Evolutionary conservation across 306 rosid species (phyloP).

Genomic region (Malus orientalis): DNA sequence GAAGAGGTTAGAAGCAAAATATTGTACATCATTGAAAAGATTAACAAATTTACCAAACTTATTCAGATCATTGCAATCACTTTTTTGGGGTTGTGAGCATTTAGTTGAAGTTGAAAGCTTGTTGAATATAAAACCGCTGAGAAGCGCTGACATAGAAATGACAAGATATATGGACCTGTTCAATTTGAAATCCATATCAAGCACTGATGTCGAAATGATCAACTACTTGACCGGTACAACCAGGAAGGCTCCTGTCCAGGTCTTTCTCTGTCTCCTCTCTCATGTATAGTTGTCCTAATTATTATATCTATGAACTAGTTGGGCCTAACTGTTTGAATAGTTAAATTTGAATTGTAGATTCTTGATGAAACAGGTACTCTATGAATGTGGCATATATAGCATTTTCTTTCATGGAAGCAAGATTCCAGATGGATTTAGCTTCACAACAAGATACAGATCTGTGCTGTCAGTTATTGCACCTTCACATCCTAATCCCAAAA

Average conservation of each 20-base stretch:
- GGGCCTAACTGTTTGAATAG: too few species aligned
- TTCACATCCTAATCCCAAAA: neutral
- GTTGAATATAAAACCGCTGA: slow-evolving; percentile 7
- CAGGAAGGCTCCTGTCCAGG: neutral
- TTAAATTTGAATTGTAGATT: neutral
- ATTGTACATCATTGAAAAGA: neutral
- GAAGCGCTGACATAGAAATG: neutral
- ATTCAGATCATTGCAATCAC: neutral
- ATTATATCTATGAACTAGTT: neutral
- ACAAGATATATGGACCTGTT: neutral
- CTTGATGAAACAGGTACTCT: neutral
- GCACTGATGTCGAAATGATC: neutral
- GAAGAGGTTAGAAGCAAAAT: neutral
- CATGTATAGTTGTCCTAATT: neutral
- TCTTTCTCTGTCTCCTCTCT: neutral
- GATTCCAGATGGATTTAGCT: neutral
- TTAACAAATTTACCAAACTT: neutral
- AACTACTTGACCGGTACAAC: neutral
- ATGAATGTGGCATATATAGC: neutral
- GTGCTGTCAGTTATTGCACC: neutral
- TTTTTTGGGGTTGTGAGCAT: neutral
- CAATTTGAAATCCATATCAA: neutral
- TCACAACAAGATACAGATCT: neutral
- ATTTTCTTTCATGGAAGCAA: neutral
- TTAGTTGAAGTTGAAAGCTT: neutral